phyloP scores from a whole-genome alignment of 371 early-diverging fungal species.

The Saksenaea vasiformis region DNA sequence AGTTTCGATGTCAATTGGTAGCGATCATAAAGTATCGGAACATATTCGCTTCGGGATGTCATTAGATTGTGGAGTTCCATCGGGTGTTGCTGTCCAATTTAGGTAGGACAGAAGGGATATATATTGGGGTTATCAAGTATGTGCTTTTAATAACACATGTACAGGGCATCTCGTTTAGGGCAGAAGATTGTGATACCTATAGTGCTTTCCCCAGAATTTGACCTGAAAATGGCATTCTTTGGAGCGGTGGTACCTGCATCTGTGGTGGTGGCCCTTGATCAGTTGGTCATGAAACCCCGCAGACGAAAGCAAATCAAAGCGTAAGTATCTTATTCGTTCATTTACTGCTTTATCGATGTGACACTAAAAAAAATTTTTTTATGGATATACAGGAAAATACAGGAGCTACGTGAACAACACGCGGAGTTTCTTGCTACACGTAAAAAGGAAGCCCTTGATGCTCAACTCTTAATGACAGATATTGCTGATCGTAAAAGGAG shows the following conservation, averaged over 20 bases:
- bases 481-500: slow-evolving; percentile 68
- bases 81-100: slow-evolving; percentile 75
- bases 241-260: slow-evolving; percentile 71
- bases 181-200: slow-evolving; percentile 86
- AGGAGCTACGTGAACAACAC: slow-evolving; percentile 75
- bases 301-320: slow-evolving; percentile 60
- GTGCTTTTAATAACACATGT: background rate
- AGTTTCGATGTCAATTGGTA: slow-evolving; percentile 53
- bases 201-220: slow-evolving; percentile 71
- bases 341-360: background rate
- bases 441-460: slow-evolving; percentile 80
- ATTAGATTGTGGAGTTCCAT: slow-evolving; percentile 73
- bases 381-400: slow-evolving; percentile 64
- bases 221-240: slow-evolving; percentile 67
- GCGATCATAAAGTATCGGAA: slow-evolving; percentile 65
- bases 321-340: slow-evolving; percentile 36
- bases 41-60: slow-evolving; percentile 74
- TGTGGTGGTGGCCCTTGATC: slow-evolving; percentile 66
- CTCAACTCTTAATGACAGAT: slow-evolving; percentile 71
- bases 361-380: background rate
- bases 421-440: slow-evolving; percentile 71
- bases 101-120: slow-evolving; percentile 43
- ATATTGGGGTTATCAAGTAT: background rate
- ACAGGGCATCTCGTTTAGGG: slow-evolving; percentile 78
- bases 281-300: slow-evolving; percentile 68